Evolutionary conservation across 1,284 basidiomycete genomes (phyloP).

Genomic region (Puccinia triticina): DNA sequence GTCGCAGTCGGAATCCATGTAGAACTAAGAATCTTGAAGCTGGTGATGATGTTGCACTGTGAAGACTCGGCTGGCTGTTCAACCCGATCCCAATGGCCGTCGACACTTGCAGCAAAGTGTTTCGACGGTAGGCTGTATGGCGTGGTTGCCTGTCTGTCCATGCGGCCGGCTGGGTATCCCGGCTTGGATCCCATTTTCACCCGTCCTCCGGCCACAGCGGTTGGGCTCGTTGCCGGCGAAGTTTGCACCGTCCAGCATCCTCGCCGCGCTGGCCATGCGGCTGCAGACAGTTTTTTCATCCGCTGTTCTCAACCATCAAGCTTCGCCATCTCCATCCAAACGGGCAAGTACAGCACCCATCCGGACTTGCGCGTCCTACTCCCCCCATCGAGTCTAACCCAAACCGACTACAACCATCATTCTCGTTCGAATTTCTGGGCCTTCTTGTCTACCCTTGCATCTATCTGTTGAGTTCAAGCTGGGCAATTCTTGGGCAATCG

Average conservation of each 20-base stretch:
- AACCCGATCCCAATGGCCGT: neutral
- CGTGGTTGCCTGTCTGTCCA: neutral
- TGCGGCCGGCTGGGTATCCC: neutral
- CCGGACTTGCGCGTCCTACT: neutral
- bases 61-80: neutral
- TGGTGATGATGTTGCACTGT: no score
- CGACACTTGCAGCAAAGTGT: no score
- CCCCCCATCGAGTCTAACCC: neutral
- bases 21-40: no score
- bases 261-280: neutral
- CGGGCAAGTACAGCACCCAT: slow-evolving; percentile 11
- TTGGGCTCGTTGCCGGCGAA: neutral
- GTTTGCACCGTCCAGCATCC: neutral
- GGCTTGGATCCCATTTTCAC: neutral
- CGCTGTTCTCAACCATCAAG: slow-evolving; percentile 13
- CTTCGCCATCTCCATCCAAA: neutral
- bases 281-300: neutral
- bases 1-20: neutral
- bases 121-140: no score
- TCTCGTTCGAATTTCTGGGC: neutral
- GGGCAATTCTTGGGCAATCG: no score
- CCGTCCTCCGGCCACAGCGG: neutral
- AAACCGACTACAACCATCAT: neutral
- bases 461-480: no score
- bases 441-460: neutral